phyloP scores from a whole-genome alignment of 805 yeast genomes.

The Lachancea lanzarotensis region DNA sequence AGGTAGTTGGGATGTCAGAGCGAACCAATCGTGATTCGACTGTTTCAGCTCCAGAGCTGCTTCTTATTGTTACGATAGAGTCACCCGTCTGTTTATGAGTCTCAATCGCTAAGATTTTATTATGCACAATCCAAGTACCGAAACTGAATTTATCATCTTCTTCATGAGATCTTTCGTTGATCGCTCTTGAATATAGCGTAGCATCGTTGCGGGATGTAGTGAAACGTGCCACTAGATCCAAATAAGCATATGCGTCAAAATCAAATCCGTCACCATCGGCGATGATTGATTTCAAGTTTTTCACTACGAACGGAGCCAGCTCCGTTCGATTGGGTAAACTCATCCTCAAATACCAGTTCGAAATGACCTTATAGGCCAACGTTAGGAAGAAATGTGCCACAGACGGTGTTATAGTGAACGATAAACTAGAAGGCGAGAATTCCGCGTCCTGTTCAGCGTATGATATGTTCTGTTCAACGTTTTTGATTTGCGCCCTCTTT shows the following conservation, averaged over 20 bases:
- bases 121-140: slow-evolving; percentile 55
- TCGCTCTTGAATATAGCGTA: slow-evolving; percentile 30
- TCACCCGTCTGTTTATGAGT: slow-evolving; percentile 48
- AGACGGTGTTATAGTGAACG: slow-evolving; percentile 40
- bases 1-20: slow-evolving; percentile 31
- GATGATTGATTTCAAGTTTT: slow-evolving; percentile 41
- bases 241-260: slow-evolving; percentile 52
- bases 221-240: slow-evolving; percentile 64
- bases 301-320: slow-evolving; percentile 56
- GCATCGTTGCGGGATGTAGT: slow-evolving; percentile 59
- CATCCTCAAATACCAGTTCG: slow-evolving; percentile 66
- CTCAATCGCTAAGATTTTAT: slow-evolving; percentile 48
- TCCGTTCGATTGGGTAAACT: slow-evolving; percentile 50
- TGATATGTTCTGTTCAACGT: slow-evolving; percentile 3
- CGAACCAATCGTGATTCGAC: slow-evolving; percentile 39
- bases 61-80: slow-evolving; percentile 45
- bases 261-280: slow-evolving; percentile 32
- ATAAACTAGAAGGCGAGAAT: slow-evolving; percentile 46
- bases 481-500: slow-evolving; percentile 10
- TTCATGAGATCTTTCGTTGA: slow-evolving; percentile 23
- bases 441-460: slow-evolving; percentile 47
- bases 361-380: slow-evolving; percentile 61
- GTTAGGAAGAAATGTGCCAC: slow-evolving; percentile 55
- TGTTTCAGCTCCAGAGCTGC: slow-evolving; percentile 59
- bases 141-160: slow-evolving; percentile 24